These are phyloP conservation scores for Phyllosticta paracitricarpa DNA, from an alignment of 2,329 filamentous ascomycete species.

Conservation along the genomic window DNA sequence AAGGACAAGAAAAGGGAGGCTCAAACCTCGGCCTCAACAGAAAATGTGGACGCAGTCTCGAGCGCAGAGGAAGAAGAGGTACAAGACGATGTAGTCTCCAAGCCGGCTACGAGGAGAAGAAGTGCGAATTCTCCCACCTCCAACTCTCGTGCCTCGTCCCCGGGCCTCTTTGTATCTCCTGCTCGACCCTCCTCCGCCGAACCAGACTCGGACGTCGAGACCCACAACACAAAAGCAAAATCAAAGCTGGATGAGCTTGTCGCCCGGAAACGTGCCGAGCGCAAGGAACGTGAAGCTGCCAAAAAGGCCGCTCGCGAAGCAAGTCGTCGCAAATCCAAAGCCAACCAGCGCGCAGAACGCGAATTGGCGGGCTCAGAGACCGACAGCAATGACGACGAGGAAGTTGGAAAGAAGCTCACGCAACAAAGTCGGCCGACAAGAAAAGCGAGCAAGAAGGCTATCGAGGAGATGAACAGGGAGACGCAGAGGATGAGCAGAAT, in stretches of 20 bases:
- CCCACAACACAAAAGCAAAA: constrained; percentile 31
- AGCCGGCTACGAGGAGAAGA: background rate
- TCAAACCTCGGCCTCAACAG: constrained; percentile 3
- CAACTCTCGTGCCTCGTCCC: constrained; percentile 30
- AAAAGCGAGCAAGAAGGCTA: constrained; percentile 86
- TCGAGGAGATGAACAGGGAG: constrained; percentile 85
- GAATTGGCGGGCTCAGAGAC: constrained; percentile 34
- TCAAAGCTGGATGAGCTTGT: constrained; percentile 62
- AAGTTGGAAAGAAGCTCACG: constrained; percentile 41
- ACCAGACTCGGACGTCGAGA: constrained; percentile 38
- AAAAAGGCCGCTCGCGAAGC: constrained; percentile 35
- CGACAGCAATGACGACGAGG: constrained; percentile 45
- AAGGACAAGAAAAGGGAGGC: constrained; percentile 16
- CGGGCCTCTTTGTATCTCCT: constrained; percentile 50
- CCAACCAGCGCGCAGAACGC: constrained; percentile 16
- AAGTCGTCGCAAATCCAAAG: constrained; percentile 11
- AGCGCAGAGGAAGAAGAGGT: constrained; percentile 13
- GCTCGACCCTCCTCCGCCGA: constrained; percentile 17
- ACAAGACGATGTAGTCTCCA: constrained; percentile 3
- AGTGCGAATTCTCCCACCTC: background rate
- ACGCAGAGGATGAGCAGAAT: constrained; percentile 84
- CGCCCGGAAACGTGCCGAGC: constrained; percentile 62
- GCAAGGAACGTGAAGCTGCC: constrained; percentile 54
- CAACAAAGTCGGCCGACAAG: constrained; percentile 61
- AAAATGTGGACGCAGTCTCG: constrained; percentile 7